Percentiles rank a stretch among this genome's conserved stretches.
Evolutionary conservation across 768 basidiomycete species (phyloP).

Genomic region (Kwoniella pini): DNA sequence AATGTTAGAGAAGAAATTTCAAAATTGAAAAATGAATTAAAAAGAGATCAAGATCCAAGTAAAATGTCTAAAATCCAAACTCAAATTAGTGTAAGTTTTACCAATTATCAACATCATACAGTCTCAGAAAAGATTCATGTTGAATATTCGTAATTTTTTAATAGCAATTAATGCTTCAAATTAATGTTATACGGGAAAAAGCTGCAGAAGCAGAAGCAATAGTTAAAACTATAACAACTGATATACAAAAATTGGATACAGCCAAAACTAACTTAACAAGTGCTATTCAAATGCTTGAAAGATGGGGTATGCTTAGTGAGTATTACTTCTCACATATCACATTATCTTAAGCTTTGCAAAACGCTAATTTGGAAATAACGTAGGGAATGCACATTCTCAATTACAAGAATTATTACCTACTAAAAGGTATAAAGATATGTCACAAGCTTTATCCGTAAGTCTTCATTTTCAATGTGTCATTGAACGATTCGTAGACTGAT

Average conservation of each 20-base stretch:
- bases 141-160: too few species aligned
- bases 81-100: constrained; percentile 78
- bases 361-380: background rate
- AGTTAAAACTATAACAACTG: constrained; percentile 90
- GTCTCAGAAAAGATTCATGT: too few species aligned
- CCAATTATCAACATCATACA: too few species aligned
- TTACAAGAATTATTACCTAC: constrained; percentile 75
- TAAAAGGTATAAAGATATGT: constrained; percentile 77
- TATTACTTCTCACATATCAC: background rate
- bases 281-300: constrained; percentile 84
- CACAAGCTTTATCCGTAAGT: constrained; percentile 75
- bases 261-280: constrained; percentile 89
- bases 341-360: background rate
- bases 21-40: constrained; percentile 66
- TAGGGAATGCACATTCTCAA: constrained; percentile 77
- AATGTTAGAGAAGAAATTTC: constrained; percentile 73
- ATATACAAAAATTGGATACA: constrained; percentile 89
- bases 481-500: too few species aligned
- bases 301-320: constrained; percentile 91
- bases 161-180: constrained; percentile 90
- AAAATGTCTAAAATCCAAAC: constrained; percentile 89
- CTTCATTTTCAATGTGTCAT: too few species aligned
- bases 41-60: constrained; percentile 77
- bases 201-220: constrained; percentile 96
- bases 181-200: constrained; percentile 93